Evolutionary conservation across 805 yeast genomes (phyloP), one percentile per base, ranked within the genome.

Genomic region (Yarrowia sp.): DNA sequence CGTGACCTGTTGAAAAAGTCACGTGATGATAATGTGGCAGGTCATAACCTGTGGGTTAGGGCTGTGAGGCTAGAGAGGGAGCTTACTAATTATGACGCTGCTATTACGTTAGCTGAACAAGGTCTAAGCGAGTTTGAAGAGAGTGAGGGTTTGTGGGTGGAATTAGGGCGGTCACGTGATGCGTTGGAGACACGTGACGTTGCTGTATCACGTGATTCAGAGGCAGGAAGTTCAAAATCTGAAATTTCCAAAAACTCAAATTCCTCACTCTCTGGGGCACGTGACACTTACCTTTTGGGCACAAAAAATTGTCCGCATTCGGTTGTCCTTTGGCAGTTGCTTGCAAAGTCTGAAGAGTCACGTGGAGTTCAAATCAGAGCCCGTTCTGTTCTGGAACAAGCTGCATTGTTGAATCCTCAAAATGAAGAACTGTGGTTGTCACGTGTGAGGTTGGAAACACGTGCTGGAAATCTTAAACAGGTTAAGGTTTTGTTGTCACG

Each of bases 361-460:
- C 69, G 81, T 10, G 78, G 78, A 0, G 77, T 80, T 1, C 66
- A 78, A 1, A 81, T 86, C 2, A 79, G 84, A 66, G 91, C 96
- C 0, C 82, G 97, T 66, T 86, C 96, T 0, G 78, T 82, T 1
- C 74, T 92, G 22, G 97, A 91, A 69, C 76, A 84, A 31, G 95
- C 89, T 0, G 72, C 89, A 8, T 68, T 85, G 14, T 77, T 78
- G 31, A 83, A 81, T 65, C 84, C 86, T 0, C 70, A 75, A 6
- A 75, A 76, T 42, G 89, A 84, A 35, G 61, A 66, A n/a, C 69
- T 92, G 1, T 86, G 90, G 86, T 69, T 79, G 8, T 86, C 82
- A 17, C 83, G 84, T 68, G 78, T 89, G 14, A 69, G 77, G 22
- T 75, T 92, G 43, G 98, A 92, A 71, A 71, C 74, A 38, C 66